Base-by-base conservation (phyloP, 2,329 filamentous ascomycete genomes). In the Aspergillus arachidicola region DNA sequence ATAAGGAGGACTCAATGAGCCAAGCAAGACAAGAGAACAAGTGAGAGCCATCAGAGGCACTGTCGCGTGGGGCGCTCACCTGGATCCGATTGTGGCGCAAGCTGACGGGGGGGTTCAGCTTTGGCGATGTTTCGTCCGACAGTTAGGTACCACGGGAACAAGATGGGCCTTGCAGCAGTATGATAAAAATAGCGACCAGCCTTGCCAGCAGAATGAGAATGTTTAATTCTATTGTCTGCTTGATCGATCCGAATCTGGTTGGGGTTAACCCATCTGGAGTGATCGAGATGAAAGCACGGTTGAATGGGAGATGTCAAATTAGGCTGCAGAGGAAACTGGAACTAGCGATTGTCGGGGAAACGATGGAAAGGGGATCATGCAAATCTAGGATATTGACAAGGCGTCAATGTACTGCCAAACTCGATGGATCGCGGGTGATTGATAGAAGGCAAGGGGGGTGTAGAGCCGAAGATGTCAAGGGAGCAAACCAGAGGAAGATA, bases 81-180 rank as follows among this genome's bases (percentile, higher is more conserved):
- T 74, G 70, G 71, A 73, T 70, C 71, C 71, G 71, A 79, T 76
- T 79, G 78, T 80, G 78, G 78, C 78, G 78, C 78, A 80, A 80
- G 78, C 77, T 80, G 77, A 79, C 71, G 23, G 71, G 46, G 71
- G 73, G 67, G 68, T 75, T 78, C 76, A 78, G 76, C 75, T 76
- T 67, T 74, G 69, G 64, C 66, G 63, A 65, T 51, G 59, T 63
- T 61, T 68, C 68, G 66, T 68, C 61, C 68, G 65, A 64, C 57
- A 58, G 56, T 59, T 55, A 46, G 38, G 58, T 57, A 34, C 60
- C 61, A 59, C 57, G 36, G 59, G 61, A 59, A 64, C 46, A 56
- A 64, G 53, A 69, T 59, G 60, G 66, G 57, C 64, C 60, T 69
- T 64, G 68, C 64, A 51, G 48, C 28, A 62, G 58, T 41, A 48